Evolutionary conservation across 805 yeast genomes (phyloP), one percentile per base, ranked within the genome.

Genomic region (Yamadazyma paraphyllophila): DNA sequence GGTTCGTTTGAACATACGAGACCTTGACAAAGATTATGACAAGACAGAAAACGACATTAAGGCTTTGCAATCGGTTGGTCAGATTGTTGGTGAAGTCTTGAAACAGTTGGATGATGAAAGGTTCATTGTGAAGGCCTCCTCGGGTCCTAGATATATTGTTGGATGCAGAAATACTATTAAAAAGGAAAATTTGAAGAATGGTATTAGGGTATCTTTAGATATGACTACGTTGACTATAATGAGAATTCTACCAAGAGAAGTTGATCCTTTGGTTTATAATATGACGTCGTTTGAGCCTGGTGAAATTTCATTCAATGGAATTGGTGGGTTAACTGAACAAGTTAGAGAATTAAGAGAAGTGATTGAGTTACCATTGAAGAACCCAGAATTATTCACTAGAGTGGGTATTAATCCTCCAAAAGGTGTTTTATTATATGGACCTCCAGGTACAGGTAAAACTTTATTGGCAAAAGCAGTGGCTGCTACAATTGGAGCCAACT

Each of bases 261-360:
- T 96, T 41, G 99, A 94, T 68, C 99, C 99, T 10, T 76, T 91
- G 60, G 98, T 94, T 52, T 94, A 94, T 67, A 94, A 92, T 69
- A 94, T 94, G 99, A 91, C 99, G 4, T 85, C 96, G 2, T 88
- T 94, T 61, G 96, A 91, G 65, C 96, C 97, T n/a, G 98, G 97
- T 50, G 97, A 90, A 59, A 83, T 92, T 50, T 85, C 97, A 15
- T 94, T 94, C 67, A 85, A 85, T 48, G 94, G 96, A 30, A 90
- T 94, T 61, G 99, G 99, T 76, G 99, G 99, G 50, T 78, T 94
- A 53, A 85, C 83, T 40, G 98, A 94, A 56, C 99, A 94, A 68
- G 90, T 94, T 56, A 79, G 98, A 59, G 98, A 94, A 70, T 78
- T 94, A 56, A 83, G 99, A 66, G 99, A 94, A 71, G 99, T 94